Base-by-base conservation (phyloP, 2,329 filamentous ascomycete genomes). In the Diaporthe sp. region DNA sequence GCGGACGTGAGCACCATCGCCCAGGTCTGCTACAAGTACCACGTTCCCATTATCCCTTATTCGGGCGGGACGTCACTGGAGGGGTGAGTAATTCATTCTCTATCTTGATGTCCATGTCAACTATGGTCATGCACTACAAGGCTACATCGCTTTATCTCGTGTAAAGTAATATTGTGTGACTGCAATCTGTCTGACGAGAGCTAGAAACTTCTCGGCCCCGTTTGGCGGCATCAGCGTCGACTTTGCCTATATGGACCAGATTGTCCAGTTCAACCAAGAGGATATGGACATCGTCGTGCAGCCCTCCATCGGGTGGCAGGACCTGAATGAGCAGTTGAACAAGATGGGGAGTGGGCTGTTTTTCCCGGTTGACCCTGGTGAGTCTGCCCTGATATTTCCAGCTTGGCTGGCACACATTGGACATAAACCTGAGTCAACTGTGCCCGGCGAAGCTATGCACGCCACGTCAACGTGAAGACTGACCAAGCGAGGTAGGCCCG, bases 281-380 rank as follows among this genome's bases (percentile, higher is more conserved):
- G 96, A 98, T 82, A 95, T 98, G 94, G 96, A 98, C 79, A 89
- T 98, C 68, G 94, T 98, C 6, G 95, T 98, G 4, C 96, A 98
- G 82, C 96, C 96, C 4, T 94, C 94, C 9, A 93, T 98, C 13
- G 93, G 94, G n/a, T 98, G 95, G 95, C 95, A 97, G 89, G 92
- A 94, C 71, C 86, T 98, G 75, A 98, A 98, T 80, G 91, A 93
- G 78, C 85, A 91, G 79, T 82, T 92, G 61, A 88, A 92, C 67
- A 92, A 94, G 80, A 91, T 93, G 83, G 88, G 90, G 53, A 92
- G 91, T 5, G 94, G 94, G 0, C 89, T 98, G 1, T 98, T 98
- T 85, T 97, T 98, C 82, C 96, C 96, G 1, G 92, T 98, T 17
- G 96, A 98, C 80, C 96, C 96, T 17, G 94, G 94, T 82, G 79